These are phyloP conservation scores for Kodamaea fukazawae DNA, from an alignment of 805 yeast genomes.

Conservation along the genomic window DNA sequence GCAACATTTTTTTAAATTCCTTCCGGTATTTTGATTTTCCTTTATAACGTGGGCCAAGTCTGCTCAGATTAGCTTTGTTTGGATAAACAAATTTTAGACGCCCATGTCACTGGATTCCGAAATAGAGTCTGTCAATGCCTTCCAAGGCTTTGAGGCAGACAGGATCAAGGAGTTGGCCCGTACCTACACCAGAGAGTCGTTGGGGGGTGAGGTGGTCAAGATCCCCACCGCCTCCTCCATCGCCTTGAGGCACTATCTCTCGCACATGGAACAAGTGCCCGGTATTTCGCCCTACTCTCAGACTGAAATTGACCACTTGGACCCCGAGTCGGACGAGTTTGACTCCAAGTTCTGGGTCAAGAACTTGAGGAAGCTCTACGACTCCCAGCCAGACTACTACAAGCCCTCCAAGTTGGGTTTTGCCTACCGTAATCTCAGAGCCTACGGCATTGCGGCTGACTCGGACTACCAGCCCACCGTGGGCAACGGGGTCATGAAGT, in stretches of 20 bases:
- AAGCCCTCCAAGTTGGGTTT: constrained; percentile 60
- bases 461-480: constrained; percentile 63
- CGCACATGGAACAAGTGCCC: constrained; percentile 52
- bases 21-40: no score
- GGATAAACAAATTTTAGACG: no score
- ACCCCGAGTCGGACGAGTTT: constrained; percentile 58
- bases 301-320: constrained; percentile 34
- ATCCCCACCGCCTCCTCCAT: constrained; percentile 11
- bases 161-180: constrained; percentile 22
- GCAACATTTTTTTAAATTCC: no score
- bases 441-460: constrained; percentile 62
- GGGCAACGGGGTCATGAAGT: constrained; percentile 34
- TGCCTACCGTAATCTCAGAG: constrained; percentile 54
- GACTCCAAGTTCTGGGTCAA: constrained; percentile 64
- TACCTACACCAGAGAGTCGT: constrained; percentile 15
- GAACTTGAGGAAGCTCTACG: constrained; percentile 51
- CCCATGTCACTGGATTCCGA: constrained; percentile 8
- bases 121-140: constrained; percentile 12
- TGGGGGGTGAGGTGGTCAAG: constrained; percentile 10
- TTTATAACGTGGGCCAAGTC: no score
- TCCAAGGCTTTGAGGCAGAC: constrained; percentile 13
- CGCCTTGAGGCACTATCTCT: constrained; percentile 35
- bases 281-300: constrained; percentile 28
- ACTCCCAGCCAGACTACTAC: constrained; percentile 57
- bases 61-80: no score